Evolutionary conservation across 1,139 yeast genomes (phyloP), one percentile per base, ranked within the genome.

Genomic region (Yamadazyma dendronema): DNA sequence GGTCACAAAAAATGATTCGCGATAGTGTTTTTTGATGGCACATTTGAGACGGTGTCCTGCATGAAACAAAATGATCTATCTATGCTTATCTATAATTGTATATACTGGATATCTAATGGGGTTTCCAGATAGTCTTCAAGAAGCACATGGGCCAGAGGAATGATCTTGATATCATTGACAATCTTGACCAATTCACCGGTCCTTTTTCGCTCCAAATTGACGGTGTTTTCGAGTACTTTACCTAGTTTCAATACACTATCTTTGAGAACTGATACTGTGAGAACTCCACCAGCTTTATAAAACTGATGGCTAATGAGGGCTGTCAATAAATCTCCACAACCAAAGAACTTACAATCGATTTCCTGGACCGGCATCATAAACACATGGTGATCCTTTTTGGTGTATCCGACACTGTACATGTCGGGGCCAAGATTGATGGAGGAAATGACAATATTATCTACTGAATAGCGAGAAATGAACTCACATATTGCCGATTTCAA

Each of bases 391-490:
- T 34, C 33, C 2, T 39, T 38, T 5, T 41, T 33, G 11, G 49
- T 41, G 37, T 44, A 56, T 3, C 74, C 74, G 10, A 71, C 65
- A 23, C 69, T 50, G 39, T 55, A 67, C 61, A 65, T 53, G 25
- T 44, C 36, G 6, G 50, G 57, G 2, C 57, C 65, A 10, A 68
- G 43, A 2, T 42, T 42, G 6, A 66, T 60, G 7, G 75, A 69
- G 17, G 72, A 61, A 3, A 92, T 74, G 1, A 89, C 87, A 8
- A 89, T 72, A 47, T 83, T 74, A 16, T 74, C 68, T 1, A 88
- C 79, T 6, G 61, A 58, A 46, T 65, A 85, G 5, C 62, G 56
- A 1, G 49, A 36, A 48, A 83, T 89, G 37, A 87, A 65, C 13
- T 41, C 44, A 1, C 47, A 42, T 5, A 88, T 53, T 0, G 88